Conservation (phyloP, 805 yeast genomes). For the Metschnikowia similis region DNA sequence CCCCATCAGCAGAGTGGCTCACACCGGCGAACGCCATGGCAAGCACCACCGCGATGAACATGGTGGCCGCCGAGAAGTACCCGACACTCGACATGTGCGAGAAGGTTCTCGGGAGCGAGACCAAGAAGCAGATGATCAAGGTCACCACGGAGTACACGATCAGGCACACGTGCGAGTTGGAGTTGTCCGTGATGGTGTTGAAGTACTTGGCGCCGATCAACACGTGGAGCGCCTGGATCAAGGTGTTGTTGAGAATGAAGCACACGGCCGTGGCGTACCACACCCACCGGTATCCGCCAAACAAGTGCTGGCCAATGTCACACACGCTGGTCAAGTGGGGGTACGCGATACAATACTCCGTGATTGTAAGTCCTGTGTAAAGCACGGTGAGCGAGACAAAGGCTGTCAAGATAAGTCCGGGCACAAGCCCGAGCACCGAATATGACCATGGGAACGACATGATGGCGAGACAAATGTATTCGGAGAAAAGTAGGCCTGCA, state of each 20-base stretch:
- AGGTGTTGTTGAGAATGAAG: conserved; percentile 50
- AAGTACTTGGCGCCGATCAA: conserved; percentile 57
- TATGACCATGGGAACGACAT: conserved; percentile 67
- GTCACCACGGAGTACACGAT: conserved; percentile 50
- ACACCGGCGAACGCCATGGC: conserved; percentile 52
- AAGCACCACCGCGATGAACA: conserved; percentile 52
- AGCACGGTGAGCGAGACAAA: conserved; percentile 48
- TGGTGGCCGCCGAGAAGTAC: conserved; percentile 51
- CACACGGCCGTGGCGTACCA: conserved; percentile 57
- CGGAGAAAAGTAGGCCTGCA: conserved; percentile 56
- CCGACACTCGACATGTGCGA: conserved; percentile 49
- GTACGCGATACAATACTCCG: conserved; percentile 50
- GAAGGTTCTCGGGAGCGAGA: conserved; percentile 56
- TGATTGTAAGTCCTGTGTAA: conserved; percentile 53
- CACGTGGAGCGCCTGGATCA: conserved; percentile 57
- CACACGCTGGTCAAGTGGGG: conserved; percentile 52
- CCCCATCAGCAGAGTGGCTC: conserved; percentile 39
- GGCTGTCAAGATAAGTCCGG: conserved; percentile 52
- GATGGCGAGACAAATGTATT: conserved; percentile 58
- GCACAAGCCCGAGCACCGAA: conserved; percentile 54
- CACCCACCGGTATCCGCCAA: conserved; percentile 47
- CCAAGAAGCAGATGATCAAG: conserved; percentile 44
- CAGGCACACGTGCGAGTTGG: conserved; percentile 41
- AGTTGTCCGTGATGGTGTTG: conserved; percentile 48
- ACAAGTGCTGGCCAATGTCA: conserved; percentile 55